Base-by-base conservation (phyloP, 176 grass and related monocot species). In the Carex myosuroides region DNA sequence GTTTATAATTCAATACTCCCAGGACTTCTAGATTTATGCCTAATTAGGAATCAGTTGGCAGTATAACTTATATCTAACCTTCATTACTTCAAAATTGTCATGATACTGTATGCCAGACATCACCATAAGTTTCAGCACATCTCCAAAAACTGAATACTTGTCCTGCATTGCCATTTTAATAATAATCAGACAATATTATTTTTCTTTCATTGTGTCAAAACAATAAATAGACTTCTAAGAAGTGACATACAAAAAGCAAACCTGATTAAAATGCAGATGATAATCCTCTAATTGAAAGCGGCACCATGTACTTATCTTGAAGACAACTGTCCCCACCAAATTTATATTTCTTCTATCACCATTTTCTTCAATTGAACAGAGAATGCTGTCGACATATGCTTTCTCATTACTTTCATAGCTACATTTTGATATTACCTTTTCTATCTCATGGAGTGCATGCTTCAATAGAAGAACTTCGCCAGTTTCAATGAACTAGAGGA, bases 201-300 rank as follows among this genome's bases (percentile, higher is more conserved):
- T 70, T 70, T 41, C 35, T 70, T 70, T 42, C 37, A 32, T 55
- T 56, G 9, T 46, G 59, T 64, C 30, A 42, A 81, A 82, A 14
- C 17, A 37, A 64, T 82, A 82, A 26, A 72, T 67, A 70, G 44
- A 75, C 30, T 55, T 44, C 16, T 56, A 76, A 60, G 16, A 59
- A 58, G 50, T 58, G 52, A 52, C 3, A 48, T 62, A 83, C 70
- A 53, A 17, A 80, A 14, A 59, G 46, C 84, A 56, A 79, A 97
- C 95, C 95, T 94, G 83, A 87, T 63, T 85, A 89, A 94, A 97
- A 87, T 91, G 65, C 65, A 87, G 69, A 77, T 97, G 95, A 88
- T 94, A 97, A 72, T 90, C 90, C 79, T 91, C 74, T 80, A 97
- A 83, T 83, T 97, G 92, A 69, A 78, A 85, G 44, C 2, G 22